These are phyloP conservation scores for Fistulifera solaris DNA, from an alignment of 108 stramenopile species.

Conservation along the genomic window DNA sequence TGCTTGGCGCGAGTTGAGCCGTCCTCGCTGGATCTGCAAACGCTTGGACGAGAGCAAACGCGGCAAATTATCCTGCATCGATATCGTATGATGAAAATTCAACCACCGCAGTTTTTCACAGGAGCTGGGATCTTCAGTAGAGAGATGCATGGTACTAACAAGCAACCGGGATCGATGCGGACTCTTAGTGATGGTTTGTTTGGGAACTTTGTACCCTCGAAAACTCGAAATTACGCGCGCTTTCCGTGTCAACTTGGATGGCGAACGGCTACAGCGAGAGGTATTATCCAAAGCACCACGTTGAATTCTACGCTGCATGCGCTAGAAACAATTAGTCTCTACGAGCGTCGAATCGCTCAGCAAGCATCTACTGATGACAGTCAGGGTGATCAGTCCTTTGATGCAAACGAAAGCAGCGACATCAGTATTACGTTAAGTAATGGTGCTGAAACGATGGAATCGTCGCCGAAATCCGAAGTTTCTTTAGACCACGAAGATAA, in stretches of 20 bases:
- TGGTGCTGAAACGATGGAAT: background rate
- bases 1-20: slow-evolving; percentile 72
- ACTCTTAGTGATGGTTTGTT: too few species aligned
- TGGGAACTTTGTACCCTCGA: too few species aligned
- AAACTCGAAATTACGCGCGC: slow-evolving; percentile 1
- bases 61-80: slow-evolving; percentile 53
- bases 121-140: slow-evolving; percentile 41
- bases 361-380: slow-evolving; percentile 2
- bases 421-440: background rate
- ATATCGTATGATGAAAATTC: slow-evolving; percentile 38
- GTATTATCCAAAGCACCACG: slow-evolving; percentile 33
- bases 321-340: background rate
- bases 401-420: background rate
- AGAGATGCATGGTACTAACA: slow-evolving; percentile 2
- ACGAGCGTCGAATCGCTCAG: background rate
- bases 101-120: slow-evolving; percentile 42
- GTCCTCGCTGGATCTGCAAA: slow-evolving; percentile 50
- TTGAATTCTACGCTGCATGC: background rate
- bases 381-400: background rate
- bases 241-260: slow-evolving; percentile 56
- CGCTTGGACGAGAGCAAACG: slow-evolving; percentile 64
- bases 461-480: background rate
- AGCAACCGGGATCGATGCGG: slow-evolving; percentile 1
- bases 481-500: background rate
- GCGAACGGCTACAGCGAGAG: slow-evolving; percentile 44